Conservation (phyloP, 169 alveolate species). For the Ichthyophthirius multifiliis region DNA sequence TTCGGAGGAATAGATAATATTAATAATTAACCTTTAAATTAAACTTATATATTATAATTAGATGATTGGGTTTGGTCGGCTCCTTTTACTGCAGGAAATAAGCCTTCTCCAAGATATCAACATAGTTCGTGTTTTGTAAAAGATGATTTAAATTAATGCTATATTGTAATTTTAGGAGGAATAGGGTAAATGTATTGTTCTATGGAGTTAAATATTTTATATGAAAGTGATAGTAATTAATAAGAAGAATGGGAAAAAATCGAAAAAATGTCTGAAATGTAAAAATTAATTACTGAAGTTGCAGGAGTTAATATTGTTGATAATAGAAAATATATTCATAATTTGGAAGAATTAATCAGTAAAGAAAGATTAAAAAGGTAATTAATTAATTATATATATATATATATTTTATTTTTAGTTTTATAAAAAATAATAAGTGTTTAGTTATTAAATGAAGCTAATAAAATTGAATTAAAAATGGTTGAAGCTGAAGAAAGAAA, state of each 20-base stretch:
- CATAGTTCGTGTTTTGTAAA: constrained; percentile 25
- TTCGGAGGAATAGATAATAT: constrained; percentile 34
- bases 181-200: constrained; percentile 29
- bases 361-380: constrained; percentile 21
- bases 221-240: not conserved
- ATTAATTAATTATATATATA: not conserved
- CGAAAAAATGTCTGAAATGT: constrained; percentile 6
- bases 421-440: not conserved
- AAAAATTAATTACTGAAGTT: constrained; percentile 22
- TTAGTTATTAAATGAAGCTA: not conserved
- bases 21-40: constrained; percentile 16
- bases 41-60: constrained; percentile 19
- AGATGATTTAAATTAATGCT: constrained; percentile 7
- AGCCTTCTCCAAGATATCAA: constrained; percentile 23
- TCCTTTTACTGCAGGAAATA: constrained; percentile 39
- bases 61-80: constrained; percentile 40
- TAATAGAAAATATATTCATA: constrained; percentile 14
- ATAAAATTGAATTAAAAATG: not conserved
- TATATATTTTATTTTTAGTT: not conserved
- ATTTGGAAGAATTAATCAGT: constrained; percentile 31
- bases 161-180: constrained; percentile 14
- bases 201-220: not conserved
- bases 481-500: not conserved
- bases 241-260: constrained; percentile 40
- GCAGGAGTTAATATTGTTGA: constrained; percentile 27